Base-by-base conservation (phyloP, 192 early-diverging fungal species). In the Backusella luteola region DNA sequence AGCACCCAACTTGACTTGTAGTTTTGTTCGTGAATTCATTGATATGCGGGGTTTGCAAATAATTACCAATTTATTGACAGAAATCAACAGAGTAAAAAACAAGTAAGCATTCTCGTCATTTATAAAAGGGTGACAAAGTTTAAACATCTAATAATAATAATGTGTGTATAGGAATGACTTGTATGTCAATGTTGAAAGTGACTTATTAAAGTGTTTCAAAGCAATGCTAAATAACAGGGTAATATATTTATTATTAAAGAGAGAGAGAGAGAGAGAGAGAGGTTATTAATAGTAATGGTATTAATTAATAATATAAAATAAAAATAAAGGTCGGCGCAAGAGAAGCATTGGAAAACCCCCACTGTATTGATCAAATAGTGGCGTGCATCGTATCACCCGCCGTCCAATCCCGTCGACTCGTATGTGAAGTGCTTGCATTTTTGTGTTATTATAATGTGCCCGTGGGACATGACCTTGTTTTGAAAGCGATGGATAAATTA, bases 161-260 rank as follows among this genome's bases (percentile, higher is more conserved):
- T 76, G 66, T 41, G 75, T 75, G 66, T 41, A 75, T 75, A 89
- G 92, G 66, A 84, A 85, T 68, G 90, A 91, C 17, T 84, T 86
- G 26, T 92, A 94, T 78, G 79, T 91, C 26, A 83, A 89, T 67
- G 91, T 92, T 84, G 93, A 94, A 73, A 85, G 89, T 49, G 93
- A 93, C 79, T 90, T 94, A 69, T 85, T 93, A 35, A 92, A 91
- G 75, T 93, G 92, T 76, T 89, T 94, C 71, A 93, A 94, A 71
- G 87, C 89, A 8, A 73, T 94, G 19, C 84, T 94, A 67, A 94
- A 94, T 74, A 91, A 87, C 71, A 71, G 85, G 75, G 82, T 80
- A 78, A 46, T 73, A 6, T 4, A n/a, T 39, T 39, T 39, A 39
- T 67, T 72, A 19, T 44, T 44, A 39, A 39, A 44, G 4, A 44